phyloP scores from a whole-genome alignment of 2,329 filamentous ascomycete species.

The Cladobotryum protrusum region DNA sequence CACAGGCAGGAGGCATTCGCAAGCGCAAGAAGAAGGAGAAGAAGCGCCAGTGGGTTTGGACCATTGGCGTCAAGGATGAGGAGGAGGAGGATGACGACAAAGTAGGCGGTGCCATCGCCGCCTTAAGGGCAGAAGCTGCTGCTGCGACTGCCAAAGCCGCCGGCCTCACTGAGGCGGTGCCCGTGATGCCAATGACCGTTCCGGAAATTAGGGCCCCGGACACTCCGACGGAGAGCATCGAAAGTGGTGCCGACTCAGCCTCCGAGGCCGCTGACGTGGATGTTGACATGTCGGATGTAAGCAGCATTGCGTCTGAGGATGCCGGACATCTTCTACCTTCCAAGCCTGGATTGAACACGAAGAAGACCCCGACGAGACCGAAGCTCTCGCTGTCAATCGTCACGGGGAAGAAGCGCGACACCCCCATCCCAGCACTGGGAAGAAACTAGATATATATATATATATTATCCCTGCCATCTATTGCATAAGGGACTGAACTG shows the following conservation, averaged over 20 bases:
- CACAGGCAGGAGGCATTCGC: conserved; percentile 39
- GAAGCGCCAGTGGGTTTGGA: conserved; percentile 61
- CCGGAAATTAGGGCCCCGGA: conserved; percentile 18
- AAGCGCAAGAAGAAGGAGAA: conserved; percentile 52
- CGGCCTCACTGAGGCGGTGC: conserved; percentile 1
- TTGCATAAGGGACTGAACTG: too few relatives aligned
- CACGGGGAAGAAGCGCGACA: conserved; percentile 15
- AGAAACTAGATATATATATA: background rate
- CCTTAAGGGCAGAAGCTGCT: conserved; percentile 30
- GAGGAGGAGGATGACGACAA: conserved; percentile 37
- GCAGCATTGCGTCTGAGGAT: conserved; percentile 33
- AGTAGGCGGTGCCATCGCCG: conserved; percentile 37
- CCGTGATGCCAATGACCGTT: background rate
- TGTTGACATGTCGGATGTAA: conserved; percentile 45
- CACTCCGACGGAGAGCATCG: conserved; percentile 37
- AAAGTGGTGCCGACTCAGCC: conserved; percentile 23
- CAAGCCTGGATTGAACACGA: conserved; percentile 25
- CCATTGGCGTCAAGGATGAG: conserved; percentile 50
- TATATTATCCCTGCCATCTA: too few relatives aligned
- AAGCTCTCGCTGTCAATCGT: conserved; percentile 1
- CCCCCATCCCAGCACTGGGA: conserved; percentile 20
- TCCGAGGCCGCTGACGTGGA: conserved; percentile 30
- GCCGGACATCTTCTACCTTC: conserved; percentile 19
- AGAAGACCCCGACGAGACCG: conserved; percentile 34
- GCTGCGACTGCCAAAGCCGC: conserved; percentile 13